Percentiles rank a stretch among this genome's conserved stretches.
Conservation (phyloP, 495 filamentous ascomycete species). For the Neurospora cerealis region DNA sequence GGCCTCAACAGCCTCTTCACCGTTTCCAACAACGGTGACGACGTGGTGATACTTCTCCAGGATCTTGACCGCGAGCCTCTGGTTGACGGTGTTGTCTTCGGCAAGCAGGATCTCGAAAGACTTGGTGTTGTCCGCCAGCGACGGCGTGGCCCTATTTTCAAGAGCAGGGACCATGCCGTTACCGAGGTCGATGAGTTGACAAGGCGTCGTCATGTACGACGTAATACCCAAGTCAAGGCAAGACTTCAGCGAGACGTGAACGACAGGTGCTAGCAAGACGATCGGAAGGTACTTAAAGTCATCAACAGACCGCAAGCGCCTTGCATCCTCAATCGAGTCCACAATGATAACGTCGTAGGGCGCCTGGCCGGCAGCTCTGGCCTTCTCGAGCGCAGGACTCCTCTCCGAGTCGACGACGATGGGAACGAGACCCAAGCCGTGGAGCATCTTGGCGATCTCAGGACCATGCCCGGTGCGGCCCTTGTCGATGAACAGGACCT, state of each 20-base stretch:
- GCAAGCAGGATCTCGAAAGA: constrained; percentile 95
- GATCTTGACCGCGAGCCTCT: constrained; percentile 92
- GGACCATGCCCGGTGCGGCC: constrained; percentile 68
- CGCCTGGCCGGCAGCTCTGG: constrained; percentile 47
- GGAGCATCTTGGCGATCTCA: constrained; percentile 72
- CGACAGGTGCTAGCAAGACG: constrained; percentile 81
- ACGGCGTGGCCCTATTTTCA: constrained; percentile 86
- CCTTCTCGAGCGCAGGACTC: constrained; percentile 27
- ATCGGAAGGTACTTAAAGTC: constrained; percentile 98
- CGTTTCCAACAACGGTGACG: constrained; percentile 93
- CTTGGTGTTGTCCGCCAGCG: constrained; percentile 84
- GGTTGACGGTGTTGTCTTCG: constrained; percentile 97
- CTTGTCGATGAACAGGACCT: constrained; percentile 94
- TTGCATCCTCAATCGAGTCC: constrained; percentile 83
- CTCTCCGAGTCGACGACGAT: constrained; percentile 68
- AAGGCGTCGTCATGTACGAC: constrained; percentile 98
- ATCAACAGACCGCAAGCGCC: constrained; percentile 73
- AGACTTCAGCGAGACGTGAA: constrained; percentile 88
- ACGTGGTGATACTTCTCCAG: constrained; percentile 96
- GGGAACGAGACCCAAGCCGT: constrained; percentile 67
- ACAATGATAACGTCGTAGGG: constrained; percentile 95
- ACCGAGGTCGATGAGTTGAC: constrained; percentile 86
- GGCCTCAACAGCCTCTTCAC: constrained; percentile 80
- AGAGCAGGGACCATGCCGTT: constrained; percentile 98
- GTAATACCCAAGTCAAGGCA: constrained; percentile 94